A percentile compares a stretch with the other conserved stretches of the same genome.
These are phyloP conservation scores for Penicillium diatomitis DNA, from an alignment of 495 filamentous ascomycete genomes.

Conservation along the genomic window DNA sequence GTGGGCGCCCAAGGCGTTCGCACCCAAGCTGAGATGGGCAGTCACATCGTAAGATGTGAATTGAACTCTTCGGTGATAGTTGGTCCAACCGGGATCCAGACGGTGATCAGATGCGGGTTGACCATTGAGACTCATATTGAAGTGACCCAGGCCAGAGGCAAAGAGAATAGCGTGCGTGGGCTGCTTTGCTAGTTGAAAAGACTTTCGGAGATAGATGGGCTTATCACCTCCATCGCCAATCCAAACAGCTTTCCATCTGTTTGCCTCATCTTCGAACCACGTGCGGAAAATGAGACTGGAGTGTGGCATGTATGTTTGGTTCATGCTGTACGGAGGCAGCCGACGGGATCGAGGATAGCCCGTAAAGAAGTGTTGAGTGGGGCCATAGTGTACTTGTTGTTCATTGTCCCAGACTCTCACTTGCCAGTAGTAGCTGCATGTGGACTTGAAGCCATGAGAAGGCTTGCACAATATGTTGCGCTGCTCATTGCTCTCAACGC, in stretches of 20 bases:
- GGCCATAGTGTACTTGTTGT: slow-evolving; percentile 5
- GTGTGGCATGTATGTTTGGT: slow-evolving; percentile 26
- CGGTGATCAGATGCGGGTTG: slow-evolving; percentile 15
- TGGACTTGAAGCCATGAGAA: slow-evolving; percentile 13
- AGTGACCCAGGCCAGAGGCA: slow-evolving; percentile 21
- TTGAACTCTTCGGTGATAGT: slow-evolving; percentile 19
- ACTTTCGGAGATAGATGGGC: slow-evolving; percentile 21
- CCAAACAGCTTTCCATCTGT: slow-evolving; percentile 24
- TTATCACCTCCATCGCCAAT: slow-evolving; percentile 24
- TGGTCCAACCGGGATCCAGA: slow-evolving; percentile 24
- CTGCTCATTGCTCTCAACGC: slow-evolving; percentile 15
- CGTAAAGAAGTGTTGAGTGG: slow-evolving; percentile 18
- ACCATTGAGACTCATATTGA: slow-evolving; percentile 20
- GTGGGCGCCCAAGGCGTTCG: slow-evolving; percentile 19
- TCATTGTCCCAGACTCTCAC: slow-evolving; percentile 15
- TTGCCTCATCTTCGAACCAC: slow-evolving; percentile 20
- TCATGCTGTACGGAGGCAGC: slow-evolving; percentile 23
- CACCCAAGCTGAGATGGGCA: slow-evolving; percentile 3
- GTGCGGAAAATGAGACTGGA: slow-evolving; percentile 21
- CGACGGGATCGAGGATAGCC: slow-evolving; percentile 15
- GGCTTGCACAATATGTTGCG: slow-evolving; percentile 21
- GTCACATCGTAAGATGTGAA: slow-evolving; percentile 22
- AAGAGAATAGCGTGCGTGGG: slow-evolving; percentile 14
- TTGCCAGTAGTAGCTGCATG: slow-evolving; percentile 16
- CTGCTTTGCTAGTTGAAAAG: slow-evolving; percentile 6